A percentile compares a stretch with the other conserved stretches of the same genome.
These are phyloP conservation scores for Ogataea ramenticola DNA, from an alignment of 805 yeast genomes.

Conservation along the genomic window DNA sequence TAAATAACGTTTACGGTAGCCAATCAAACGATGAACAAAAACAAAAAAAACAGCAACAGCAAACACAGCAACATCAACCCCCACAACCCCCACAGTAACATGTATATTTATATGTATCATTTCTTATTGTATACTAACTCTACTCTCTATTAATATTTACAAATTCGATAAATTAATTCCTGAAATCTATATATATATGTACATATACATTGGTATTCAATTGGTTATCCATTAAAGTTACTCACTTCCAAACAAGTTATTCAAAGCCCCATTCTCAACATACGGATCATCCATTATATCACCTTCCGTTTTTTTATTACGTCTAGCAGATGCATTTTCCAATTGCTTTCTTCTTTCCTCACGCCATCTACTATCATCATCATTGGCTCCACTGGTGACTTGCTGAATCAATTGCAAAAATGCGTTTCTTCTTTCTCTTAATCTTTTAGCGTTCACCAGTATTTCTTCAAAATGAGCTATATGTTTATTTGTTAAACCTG, in stretches of 20 bases:
- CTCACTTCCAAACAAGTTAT: constrained; percentile 46
- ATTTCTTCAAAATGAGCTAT: constrained; percentile 57
- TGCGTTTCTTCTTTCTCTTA: constrained; percentile 75
- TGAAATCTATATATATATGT: too few species aligned
- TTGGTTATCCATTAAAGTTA: too few species aligned
- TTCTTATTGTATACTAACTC: too few species aligned
- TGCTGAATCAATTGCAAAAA: constrained; percentile 62
- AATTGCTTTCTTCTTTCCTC: constrained; percentile 46
- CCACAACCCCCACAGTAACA: background rate
- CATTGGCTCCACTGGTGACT: constrained; percentile 41
- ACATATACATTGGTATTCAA: too few species aligned
- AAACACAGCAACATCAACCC: too few species aligned
- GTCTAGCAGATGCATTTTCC: constrained; percentile 38
- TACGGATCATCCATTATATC: constrained; percentile 70
- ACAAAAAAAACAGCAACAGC: too few species aligned
- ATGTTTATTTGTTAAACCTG: constrained; percentile 47
- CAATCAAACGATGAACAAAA: background rate
- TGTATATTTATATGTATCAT: too few species aligned
- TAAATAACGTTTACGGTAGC: constrained; percentile 11
- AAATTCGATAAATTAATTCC: too few species aligned
- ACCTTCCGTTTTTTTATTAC: constrained; percentile 33
- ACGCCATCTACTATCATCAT: constrained; percentile 20
- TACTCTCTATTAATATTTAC: too few species aligned
- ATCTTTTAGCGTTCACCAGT: constrained; percentile 55
- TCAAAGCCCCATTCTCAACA: constrained; percentile 61